phyloP scores from a whole-genome alignment of 495 filamentous ascomycete species.

The Collariella sp. region DNA sequence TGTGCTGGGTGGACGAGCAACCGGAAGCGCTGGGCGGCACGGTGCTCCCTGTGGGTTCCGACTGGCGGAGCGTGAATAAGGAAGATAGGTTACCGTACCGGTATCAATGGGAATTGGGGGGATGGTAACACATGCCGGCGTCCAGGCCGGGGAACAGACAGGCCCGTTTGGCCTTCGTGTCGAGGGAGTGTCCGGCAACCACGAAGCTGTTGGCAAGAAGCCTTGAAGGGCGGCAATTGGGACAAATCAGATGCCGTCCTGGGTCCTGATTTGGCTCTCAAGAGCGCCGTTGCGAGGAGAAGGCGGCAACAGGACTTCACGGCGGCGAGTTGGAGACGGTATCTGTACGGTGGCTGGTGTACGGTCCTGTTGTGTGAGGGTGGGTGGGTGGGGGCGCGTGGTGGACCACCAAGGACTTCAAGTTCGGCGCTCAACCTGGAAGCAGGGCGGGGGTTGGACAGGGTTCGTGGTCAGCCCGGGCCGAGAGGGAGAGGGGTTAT shows the following conservation, averaged over 20 bases:
- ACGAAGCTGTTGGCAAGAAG: not conserved
- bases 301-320: slow-evolving; percentile 4
- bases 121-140: not conserved
- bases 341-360: not conserved
- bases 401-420: not conserved
- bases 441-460: not conserved
- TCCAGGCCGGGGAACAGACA: too few relatives aligned
- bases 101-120: not conserved
- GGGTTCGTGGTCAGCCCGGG: not conserved
- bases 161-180: too few relatives aligned
- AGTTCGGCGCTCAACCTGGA: not conserved
- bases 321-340: not conserved
- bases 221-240: not conserved
- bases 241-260: not conserved
- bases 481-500: not conserved
- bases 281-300: not conserved
- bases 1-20: not conserved
- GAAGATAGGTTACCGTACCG: not conserved
- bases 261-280: not conserved
- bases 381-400: slow-evolving; percentile 3
- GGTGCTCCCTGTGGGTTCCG: slow-evolving; percentile 2
- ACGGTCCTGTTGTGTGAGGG: not conserved
- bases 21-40: not conserved
- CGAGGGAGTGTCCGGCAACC: too few relatives aligned
- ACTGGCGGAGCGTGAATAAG: not conserved